Evolutionary conservation across 495 filamentous ascomycete genomes (phyloP), one percentile per base, ranked within the genome.

Genomic region (Neurospora sp.): DNA sequence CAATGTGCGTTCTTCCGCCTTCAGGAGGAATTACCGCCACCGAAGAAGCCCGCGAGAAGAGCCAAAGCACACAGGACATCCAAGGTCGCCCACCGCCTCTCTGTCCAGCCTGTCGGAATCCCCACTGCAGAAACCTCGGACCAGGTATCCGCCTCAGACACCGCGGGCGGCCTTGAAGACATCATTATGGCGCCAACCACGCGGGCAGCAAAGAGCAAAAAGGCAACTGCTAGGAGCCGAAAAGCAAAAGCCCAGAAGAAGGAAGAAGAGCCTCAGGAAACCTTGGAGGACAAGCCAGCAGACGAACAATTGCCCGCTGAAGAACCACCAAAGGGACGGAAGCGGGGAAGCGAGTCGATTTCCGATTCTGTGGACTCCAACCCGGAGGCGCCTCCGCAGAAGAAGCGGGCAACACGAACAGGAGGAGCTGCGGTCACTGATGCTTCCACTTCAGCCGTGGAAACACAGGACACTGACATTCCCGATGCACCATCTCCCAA

Each of bases 1-100:
- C 85, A 91, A 40, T 99, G 96, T 79, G 84, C 88, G 18, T 99
- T 98, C 84, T 98, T 98, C 77, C 83, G 84, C 18, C 78, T 88
- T 12, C 77, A 85, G 71, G 81, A 81, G 72, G 82, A 86, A 35
- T 81, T 84, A 70, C 81, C 79, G 0, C 73, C 81, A 1, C 82
- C 83, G 46, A 84, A 89, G 73, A 90, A 90, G 75, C 54, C 54
- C 12, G 77, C 79, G 5, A 78, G 9, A 87, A 88, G 79, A 70
- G 80, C 82, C 76, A 92, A 90, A 70, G 75, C 78, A 71, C 80
- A 81, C 39, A 87, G 91, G 74, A 79, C 82, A 66, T 94, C 93
- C 42, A 93, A 92, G 77, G 86, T 85, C 23, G 92, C 92, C 54
- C 54, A 66, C 14, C 87, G 92, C 38, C 83, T 92, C 7, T 96